Evolutionary conservation across 2,329 filamentous ascomycete genomes (phyloP).

Genomic region (Neodidymelliopsis sp.): DNA sequence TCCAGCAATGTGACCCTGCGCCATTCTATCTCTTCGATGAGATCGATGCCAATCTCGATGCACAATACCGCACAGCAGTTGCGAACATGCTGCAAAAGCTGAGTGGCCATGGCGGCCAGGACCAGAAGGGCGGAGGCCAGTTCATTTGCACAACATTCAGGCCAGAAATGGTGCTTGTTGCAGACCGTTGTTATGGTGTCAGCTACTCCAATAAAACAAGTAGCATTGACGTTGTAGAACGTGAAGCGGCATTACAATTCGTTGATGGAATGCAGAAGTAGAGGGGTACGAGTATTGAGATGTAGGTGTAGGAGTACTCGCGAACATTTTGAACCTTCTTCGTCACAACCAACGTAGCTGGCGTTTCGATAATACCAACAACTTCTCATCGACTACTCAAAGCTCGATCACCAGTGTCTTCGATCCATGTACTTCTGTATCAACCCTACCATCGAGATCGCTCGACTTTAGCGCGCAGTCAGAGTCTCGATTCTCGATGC

Average conservation of each 20-base stretch:
- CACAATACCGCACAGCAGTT: conserved; percentile 96
- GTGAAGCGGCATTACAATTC: conserved; percentile 89
- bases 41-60: conserved; percentile 97
- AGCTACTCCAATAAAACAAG: conserved; percentile 92
- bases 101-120: conserved; percentile 49
- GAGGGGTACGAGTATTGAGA: no score
- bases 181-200: conserved; percentile 97
- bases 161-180: conserved; percentile 93
- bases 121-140: conserved; percentile 66
- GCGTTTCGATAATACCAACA: conserved; percentile 12
- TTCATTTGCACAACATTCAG: conserved; percentile 99
- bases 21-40: conserved; percentile 99
- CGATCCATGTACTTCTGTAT: no score
- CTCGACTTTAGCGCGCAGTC: neutral
- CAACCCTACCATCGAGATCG: neutral
- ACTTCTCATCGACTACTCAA: no score
- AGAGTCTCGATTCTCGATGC: neutral
- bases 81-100: conserved; percentile 79
- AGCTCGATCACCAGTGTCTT: no score
- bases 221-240: conserved; percentile 87
- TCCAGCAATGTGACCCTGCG: conserved; percentile 95
- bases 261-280: conserved; percentile 79
- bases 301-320: no score
- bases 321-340: no score
- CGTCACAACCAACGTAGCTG: neutral